Evolutionary conservation across 2,329 filamentous ascomycete genomes (phyloP).

Genomic region (Trichophaea hybrida): DNA sequence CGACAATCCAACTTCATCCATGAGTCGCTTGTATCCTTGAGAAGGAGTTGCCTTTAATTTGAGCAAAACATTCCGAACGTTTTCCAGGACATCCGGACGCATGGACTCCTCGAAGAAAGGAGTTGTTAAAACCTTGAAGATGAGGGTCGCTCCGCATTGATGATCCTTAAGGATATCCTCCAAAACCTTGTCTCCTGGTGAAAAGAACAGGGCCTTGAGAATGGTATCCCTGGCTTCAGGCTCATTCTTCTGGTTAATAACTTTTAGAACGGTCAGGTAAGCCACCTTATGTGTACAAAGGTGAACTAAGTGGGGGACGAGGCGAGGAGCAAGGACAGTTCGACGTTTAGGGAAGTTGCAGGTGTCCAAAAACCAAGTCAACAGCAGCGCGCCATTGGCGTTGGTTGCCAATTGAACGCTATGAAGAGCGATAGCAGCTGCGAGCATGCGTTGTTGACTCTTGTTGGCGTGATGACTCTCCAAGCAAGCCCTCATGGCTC

Average conservation of each 20-base stretch:
- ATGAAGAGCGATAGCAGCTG: constrained; percentile 86
- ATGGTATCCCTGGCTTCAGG: constrained; percentile 81
- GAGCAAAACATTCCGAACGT: constrained; percentile 74
- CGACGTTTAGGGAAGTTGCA: constrained; percentile 89
- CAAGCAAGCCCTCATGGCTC: constrained; percentile 90
- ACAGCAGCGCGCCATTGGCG: constrained; percentile 77
- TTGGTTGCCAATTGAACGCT: constrained; percentile 94
- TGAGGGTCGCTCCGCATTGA: constrained; percentile 80
- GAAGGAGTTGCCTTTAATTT: constrained; percentile 85
- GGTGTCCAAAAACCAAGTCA: constrained; percentile 97
- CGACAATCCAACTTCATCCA: constrained; percentile 94
- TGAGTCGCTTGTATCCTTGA: constrained; percentile 94
- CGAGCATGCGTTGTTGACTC: constrained; percentile 88
- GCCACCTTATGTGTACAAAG: constrained; percentile 98
- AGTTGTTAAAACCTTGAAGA: constrained; percentile 96
- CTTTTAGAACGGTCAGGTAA: constrained; percentile 90
- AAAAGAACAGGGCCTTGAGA: constrained; percentile 83
- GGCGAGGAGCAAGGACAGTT: constrained; percentile 76
- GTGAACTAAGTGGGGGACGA: constrained; percentile 85
- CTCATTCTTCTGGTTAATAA: constrained; percentile 95
- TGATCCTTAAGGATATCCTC: constrained; percentile 87
- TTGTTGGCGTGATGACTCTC: constrained; percentile 92
- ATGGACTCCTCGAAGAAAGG: constrained; percentile 93
- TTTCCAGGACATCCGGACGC: constrained; percentile 75
- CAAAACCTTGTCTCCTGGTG: constrained; percentile 66